Conservation (phyloP, 768 basidiomycete species). For the Leccinum boreale region DNA sequence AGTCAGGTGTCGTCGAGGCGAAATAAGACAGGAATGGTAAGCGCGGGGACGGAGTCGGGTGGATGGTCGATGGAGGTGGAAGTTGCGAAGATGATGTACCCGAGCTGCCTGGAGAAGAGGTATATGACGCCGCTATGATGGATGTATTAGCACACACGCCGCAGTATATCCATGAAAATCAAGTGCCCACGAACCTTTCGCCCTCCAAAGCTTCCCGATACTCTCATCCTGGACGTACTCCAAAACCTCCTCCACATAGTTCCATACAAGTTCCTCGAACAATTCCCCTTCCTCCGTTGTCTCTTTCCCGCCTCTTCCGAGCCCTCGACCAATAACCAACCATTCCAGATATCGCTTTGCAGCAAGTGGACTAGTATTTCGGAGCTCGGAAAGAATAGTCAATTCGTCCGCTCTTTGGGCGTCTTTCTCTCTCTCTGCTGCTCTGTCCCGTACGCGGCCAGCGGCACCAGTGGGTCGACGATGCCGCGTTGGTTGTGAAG, state of each 20-base stretch:
- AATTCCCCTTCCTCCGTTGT: constrained; percentile 34
- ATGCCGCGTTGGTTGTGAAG: constrained; percentile 14
- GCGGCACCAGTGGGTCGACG: constrained; percentile 19
- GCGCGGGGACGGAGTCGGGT: constrained; percentile 3
- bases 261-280: constrained; percentile 62
- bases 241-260: constrained; percentile 53
- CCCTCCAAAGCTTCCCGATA: constrained; percentile 63
- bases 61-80: neutral
- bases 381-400: constrained; percentile 27
- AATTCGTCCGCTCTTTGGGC: constrained; percentile 23
- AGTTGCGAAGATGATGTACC: constrained; percentile 2
- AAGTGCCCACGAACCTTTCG: constrained; percentile 49
- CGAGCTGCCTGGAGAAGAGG: constrained; percentile 29
- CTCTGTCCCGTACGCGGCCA: constrained; percentile 21
- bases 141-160: neutral
- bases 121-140: constrained; percentile 49
- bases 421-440: constrained; percentile 22
- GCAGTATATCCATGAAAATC: neutral
- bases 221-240: constrained; percentile 46
- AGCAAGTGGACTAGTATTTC: constrained; percentile 34
- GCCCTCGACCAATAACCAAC: constrained; percentile 64
- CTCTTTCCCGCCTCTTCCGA: constrained; percentile 24
- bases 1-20: constrained; percentile 78
- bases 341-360: constrained; percentile 77
- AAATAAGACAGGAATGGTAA: constrained; percentile 59